Conservation (phyloP, 805 yeast species). For the Isabelozyma pseudorhagii region DNA sequence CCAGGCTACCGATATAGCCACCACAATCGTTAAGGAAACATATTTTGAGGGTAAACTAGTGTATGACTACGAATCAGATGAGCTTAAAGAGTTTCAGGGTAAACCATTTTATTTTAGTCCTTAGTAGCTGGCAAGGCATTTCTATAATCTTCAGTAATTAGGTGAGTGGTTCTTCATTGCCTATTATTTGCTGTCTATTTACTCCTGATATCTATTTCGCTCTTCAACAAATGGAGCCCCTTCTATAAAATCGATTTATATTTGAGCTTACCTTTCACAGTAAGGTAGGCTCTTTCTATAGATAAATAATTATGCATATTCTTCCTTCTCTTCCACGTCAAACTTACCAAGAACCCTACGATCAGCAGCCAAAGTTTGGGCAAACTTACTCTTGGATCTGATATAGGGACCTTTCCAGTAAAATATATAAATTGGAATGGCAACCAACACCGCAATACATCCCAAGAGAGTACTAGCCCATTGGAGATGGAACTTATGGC, state of each 20-base stretch:
- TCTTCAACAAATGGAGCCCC: too few species aligned
- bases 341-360: conserved; percentile 2
- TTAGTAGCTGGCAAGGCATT: too few species aligned
- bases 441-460: conserved; percentile 29
- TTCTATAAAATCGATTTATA: too few species aligned
- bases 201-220: too few species aligned
- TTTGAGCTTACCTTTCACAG: too few species aligned
- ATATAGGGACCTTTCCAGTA: conserved; percentile 39
- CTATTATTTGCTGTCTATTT: too few species aligned
- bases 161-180: too few species aligned
- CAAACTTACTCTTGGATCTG: conserved; percentile 31
- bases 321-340: background rate
- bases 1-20: conserved; percentile 12
- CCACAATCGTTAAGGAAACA: conserved; percentile 16
- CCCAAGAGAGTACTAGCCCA: conserved; percentile 41
- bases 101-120: background rate
- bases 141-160: too few species aligned
- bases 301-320: background rate
- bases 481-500: conserved; percentile 23
- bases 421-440: conserved; percentile 34
- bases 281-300: too few species aligned
- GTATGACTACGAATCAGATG: conserved; percentile 20
- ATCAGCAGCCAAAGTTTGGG: conserved; percentile 34
- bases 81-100: conserved; percentile 18
- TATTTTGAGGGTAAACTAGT: conserved; percentile 19